Evolutionary conservation across 345 rosid species (phyloP).

Genomic region (Melastoma malabathricum): DNA sequence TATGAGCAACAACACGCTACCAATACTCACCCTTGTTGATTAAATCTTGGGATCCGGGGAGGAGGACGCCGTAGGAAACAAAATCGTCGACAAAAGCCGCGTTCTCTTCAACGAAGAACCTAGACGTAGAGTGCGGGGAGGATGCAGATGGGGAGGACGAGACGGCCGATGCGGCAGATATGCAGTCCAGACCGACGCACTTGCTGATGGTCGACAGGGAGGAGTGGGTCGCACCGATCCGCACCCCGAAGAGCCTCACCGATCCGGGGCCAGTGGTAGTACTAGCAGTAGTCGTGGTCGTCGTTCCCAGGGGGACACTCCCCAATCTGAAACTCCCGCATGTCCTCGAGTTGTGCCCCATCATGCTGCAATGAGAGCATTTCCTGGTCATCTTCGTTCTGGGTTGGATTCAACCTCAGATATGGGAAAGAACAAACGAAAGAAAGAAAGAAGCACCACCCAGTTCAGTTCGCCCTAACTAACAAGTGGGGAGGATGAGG

Average conservation of each 20-base stretch:
- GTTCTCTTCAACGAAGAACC: slow-evolving; percentile 17
- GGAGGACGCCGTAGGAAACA: slow-evolving; percentile 29
- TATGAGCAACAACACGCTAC: too few relatives aligned
- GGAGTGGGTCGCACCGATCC: slow-evolving; percentile 22
- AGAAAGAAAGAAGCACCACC: too few relatives aligned
- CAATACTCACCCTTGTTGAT: slow-evolving; percentile 6
- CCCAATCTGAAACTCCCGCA: slow-evolving; percentile 18
- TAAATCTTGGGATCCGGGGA: slow-evolving; percentile 19
- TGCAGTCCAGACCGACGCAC: slow-evolving; percentile 45
- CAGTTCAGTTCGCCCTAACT: too few relatives aligned
- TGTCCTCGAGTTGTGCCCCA: slow-evolving; percentile 57
- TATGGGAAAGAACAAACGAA: background rate
- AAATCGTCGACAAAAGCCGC: slow-evolving; percentile 21
- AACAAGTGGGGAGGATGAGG: too few relatives aligned
- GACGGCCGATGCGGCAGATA: slow-evolving; percentile 13
- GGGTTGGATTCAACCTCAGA: slow-evolving; percentile 3
- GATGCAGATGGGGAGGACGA: slow-evolving; percentile 15
- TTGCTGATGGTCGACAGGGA: slow-evolving; percentile 14
- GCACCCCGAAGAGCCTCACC: slow-evolving; percentile 47
- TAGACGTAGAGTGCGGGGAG: slow-evolving; percentile 21
- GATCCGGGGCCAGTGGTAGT: slow-evolving; percentile 10
- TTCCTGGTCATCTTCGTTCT: slow-evolving; percentile 45
- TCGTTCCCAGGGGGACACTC: background rate
- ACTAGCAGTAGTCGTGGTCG: background rate
- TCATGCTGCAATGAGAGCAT: slow-evolving; percentile 58